Conservation (phyloP, 345 rosid species). For the Geranium rotundifolium region DNA sequence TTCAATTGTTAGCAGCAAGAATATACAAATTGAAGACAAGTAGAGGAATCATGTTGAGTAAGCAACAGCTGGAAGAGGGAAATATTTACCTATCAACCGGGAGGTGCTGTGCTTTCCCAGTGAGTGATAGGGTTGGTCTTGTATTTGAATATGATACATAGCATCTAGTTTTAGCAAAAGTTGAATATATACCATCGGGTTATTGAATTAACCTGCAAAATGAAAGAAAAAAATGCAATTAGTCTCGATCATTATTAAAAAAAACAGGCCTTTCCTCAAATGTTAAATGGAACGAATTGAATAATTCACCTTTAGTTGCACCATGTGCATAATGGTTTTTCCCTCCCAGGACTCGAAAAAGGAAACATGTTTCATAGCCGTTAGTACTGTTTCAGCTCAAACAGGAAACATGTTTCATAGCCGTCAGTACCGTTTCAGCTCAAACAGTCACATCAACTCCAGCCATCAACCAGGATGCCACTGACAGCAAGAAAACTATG, state of each 20-base stretch:
- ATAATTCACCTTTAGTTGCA: neutral
- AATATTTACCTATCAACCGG: neutral
- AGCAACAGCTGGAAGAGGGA: neutral
- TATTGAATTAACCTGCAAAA: neutral
- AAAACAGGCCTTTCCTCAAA: neutral
- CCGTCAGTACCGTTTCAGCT: too few relatives aligned
- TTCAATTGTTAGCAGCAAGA: neutral
- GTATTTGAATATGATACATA: too few relatives aligned
- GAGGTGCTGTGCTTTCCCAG: too few relatives aligned
- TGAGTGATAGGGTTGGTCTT: too few relatives aligned
- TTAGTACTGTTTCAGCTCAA: too few relatives aligned
- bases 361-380: constrained; percentile 23
- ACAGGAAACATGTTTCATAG: too few relatives aligned
- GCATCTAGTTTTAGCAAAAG: neutral
- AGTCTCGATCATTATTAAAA: neutral
- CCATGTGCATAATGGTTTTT: neutral
- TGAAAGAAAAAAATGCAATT: neutral
- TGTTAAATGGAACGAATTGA: neutral
- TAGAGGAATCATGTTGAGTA: too few relatives aligned
- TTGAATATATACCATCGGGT: too few relatives aligned
- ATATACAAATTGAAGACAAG: too few relatives aligned
- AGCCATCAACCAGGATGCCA: constrained; percentile 24
- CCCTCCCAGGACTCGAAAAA: constrained; percentile 34
- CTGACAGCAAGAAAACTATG: constrained; percentile 63
- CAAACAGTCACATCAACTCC: constrained; percentile 48